Percentiles rank a stretch among this genome's conserved stretches.
Conservation (phyloP, 345 rosid genomes). For the Acer negundo region DNA sequence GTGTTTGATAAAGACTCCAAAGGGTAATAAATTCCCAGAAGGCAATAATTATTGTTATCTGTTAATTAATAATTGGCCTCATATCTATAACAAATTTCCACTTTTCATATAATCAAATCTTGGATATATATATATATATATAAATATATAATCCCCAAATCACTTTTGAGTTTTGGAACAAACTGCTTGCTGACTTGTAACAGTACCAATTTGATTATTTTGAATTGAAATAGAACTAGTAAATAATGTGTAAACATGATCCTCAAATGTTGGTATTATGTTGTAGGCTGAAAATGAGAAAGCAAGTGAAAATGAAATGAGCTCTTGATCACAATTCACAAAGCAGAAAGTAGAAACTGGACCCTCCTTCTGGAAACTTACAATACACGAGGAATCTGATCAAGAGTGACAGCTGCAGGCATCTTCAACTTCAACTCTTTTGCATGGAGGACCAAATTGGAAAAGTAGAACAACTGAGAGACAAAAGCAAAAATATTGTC, state of each 20-base stretch:
- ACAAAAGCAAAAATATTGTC: neutral
- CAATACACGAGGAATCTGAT: neutral
- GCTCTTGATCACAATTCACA: too few relatives aligned
- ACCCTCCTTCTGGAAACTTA: slow-evolving; percentile 6
- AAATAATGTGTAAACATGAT: neutral
- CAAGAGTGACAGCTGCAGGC: neutral
- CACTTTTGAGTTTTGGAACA: too few relatives aligned
- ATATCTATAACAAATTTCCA: slow-evolving; percentile 11
- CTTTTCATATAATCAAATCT: slow-evolving; percentile 11
- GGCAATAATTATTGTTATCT: slow-evolving; percentile 17
- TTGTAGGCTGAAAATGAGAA: neutral
- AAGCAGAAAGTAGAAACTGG: neutral
- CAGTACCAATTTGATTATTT: neutral
- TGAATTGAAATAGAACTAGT: neutral
- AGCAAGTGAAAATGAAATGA: too few relatives aligned
- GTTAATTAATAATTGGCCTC: slow-evolving; percentile 20
- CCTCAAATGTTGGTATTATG: too few relatives aligned
- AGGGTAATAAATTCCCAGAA: neutral
- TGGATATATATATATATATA: neutral
- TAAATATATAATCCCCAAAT: too few relatives aligned
- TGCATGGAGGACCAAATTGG: neutral
- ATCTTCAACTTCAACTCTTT: neutral
- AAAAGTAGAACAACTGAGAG: neutral
- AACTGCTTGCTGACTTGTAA: neutral
- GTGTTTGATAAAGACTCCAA: slow-evolving; percentile 23